Percentiles rank a stretch among this genome's conserved stretches.
These are phyloP conservation scores for Thuidium tamariscinum DNA, from an alignment of 225 moss, liverwort and hornwort species.

Conservation along the genomic window DNA sequence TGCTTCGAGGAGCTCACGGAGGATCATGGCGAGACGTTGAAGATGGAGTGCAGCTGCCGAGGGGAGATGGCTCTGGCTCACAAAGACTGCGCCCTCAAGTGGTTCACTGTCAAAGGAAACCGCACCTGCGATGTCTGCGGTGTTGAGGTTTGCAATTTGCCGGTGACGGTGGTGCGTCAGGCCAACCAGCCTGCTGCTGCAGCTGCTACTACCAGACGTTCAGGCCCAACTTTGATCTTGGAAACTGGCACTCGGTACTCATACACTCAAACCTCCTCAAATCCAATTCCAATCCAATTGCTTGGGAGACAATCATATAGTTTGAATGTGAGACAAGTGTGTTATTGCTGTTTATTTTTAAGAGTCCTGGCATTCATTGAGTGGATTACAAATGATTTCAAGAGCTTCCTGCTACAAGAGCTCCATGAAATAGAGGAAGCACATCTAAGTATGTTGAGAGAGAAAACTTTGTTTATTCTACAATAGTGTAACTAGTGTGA, in stretches of 20 bases:
- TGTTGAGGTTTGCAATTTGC: slow-evolving; percentile 31
- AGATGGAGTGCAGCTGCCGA: slow-evolving; percentile 45
- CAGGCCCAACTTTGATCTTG: background rate
- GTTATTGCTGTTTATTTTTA: fast-evolving
- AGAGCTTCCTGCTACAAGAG: background rate
- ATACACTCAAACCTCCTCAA: background rate
- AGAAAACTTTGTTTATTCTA: background rate
- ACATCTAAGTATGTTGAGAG: background rate
- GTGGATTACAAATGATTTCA: background rate
- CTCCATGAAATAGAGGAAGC: background rate
- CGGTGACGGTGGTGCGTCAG: slow-evolving; percentile 26
- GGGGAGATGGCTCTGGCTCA: slow-evolving; percentile 46
- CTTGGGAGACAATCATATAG: background rate
- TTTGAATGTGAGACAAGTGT: background rate
- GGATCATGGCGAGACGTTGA: slow-evolving; percentile 36
- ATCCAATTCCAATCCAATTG: background rate
- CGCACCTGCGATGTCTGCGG: slow-evolving; percentile 45
- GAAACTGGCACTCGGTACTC: background rate
- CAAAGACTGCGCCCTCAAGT: slow-evolving; percentile 41
- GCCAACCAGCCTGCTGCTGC: background rate
- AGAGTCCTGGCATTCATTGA: fast-evolving
- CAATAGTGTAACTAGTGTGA: fast-evolving
- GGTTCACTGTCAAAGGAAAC: slow-evolving; percentile 49
- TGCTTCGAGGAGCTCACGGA: slow-evolving; percentile 40
- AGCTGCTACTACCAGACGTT: background rate